Base-by-base conservation (phyloP, 371 early-diverging fungal genomes). In the Mucor mucedo region DNA sequence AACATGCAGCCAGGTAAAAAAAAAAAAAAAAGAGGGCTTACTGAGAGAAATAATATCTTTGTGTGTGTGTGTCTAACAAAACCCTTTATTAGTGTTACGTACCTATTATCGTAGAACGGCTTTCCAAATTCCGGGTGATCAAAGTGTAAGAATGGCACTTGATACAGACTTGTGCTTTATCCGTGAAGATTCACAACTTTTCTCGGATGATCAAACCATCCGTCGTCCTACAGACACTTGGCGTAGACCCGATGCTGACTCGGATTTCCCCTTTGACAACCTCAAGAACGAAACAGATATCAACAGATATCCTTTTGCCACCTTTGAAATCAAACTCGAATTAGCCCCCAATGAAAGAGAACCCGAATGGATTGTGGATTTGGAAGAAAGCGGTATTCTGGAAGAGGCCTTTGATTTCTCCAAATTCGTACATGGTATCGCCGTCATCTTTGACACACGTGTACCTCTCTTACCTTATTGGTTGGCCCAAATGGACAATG, bases 71-170 rank as follows among this genome's bases (percentile, higher is more conserved):
- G 35, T 35, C 35, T 35, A 4, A 35, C 35, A 41, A 6, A 30
- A 28, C 9, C 52, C n/a, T n/a, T 40, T 55, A 27, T 28, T 33
- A 55, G 90, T 91, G 13, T 77, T 93, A 58, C 92, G 99, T 57
- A 97, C 98, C 4, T 96, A 95, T 71, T 99, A 99, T 81, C 98
- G 95, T 75, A 89, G 99, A 74, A 98, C 96, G 8, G 99, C 99
- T 9, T 99, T 99, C 87, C 99, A 99, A 79, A 84, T 99, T 28
- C 99, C 99, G 1, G 98, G 97, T 28, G 98, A 98, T 77, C 91
- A 95, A 21, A 87, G 93, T 58, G 98, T 99, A 30, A 89, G 99
- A 62, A 95, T 99, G 69, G 96, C 97, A 5, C 86, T 99, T n/a
- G 99, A 99, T 78, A 99, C 99, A 0, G 97, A 99, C 64, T 80